phyloP scores from a whole-genome alignment of 2,329 filamentous ascomycete species.

The Colletotrichum melonis region DNA sequence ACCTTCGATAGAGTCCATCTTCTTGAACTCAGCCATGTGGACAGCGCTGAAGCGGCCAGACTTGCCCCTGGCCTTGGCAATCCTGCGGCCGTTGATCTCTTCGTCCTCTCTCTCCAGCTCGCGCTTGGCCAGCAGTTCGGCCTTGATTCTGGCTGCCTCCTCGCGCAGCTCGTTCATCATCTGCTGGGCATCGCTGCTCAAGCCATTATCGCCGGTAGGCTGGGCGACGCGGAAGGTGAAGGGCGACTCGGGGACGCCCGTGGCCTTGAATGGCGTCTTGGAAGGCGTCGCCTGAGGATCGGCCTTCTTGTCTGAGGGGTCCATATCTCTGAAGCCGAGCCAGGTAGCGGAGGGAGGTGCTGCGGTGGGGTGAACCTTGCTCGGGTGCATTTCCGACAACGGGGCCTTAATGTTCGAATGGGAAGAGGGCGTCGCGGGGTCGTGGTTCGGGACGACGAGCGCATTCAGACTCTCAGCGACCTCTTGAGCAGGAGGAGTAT shows the following conservation, averaged over 20 bases:
- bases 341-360: slow-evolving; percentile 83
- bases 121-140: slow-evolving; percentile 56
- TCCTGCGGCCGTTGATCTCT: slow-evolving; percentile 68
- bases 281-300: slow-evolving; percentile 71
- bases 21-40: slow-evolving; percentile 91
- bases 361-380: slow-evolving; percentile 81
- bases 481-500: slow-evolving; percentile 45
- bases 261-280: slow-evolving; percentile 73
- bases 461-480: slow-evolving; percentile 44
- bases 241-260: slow-evolving; percentile 62
- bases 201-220: slow-evolving; percentile 58
- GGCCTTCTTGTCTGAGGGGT: slow-evolving; percentile 58
- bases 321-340: slow-evolving; percentile 84
- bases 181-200: slow-evolving; percentile 71
- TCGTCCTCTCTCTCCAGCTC: slow-evolving; percentile 64
- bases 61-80: slow-evolving; percentile 84
- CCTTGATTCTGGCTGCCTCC: slow-evolving; percentile 40
- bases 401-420: slow-evolving; percentile 76
- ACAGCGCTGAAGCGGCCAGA: slow-evolving; percentile 83
- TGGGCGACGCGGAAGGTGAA: slow-evolving; percentile 75
- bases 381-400: slow-evolving; percentile 90
- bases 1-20: slow-evolving; percentile 95
- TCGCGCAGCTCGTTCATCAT: slow-evolving; percentile 77
- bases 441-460: slow-evolving; percentile 45
- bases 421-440: slow-evolving; percentile 69